phyloP scores from a whole-genome alignment of 1,139 yeast genomes.

The Scheffersomyces insectosa region DNA sequence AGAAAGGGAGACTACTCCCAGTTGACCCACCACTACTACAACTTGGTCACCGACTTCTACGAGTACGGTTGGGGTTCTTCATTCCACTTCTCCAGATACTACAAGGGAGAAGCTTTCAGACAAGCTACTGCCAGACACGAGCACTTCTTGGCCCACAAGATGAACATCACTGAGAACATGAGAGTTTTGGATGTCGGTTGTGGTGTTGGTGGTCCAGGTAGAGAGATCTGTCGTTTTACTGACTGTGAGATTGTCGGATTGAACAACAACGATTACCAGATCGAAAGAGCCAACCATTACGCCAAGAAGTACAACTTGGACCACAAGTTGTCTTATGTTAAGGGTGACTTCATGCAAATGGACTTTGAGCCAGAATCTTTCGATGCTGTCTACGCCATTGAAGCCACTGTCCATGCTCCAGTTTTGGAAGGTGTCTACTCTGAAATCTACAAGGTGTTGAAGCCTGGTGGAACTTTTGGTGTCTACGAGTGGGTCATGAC shows the following conservation, averaged over 20 bases:
- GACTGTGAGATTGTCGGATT: constrained; percentile 86
- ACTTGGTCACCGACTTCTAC: constrained; percentile 90
- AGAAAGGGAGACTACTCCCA: constrained; percentile 85
- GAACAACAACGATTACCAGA: constrained; percentile 96
- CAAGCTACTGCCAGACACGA: constrained; percentile 98
- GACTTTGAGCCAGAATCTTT: constrained; percentile 87
- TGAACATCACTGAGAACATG: constrained; percentile 77
- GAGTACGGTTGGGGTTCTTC: constrained; percentile 99
- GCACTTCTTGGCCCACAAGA: constrained; percentile 88
- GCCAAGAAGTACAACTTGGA: constrained; percentile 67
- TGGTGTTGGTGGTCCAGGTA: constrained; percentile 99
- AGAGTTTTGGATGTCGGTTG: constrained; percentile 97
- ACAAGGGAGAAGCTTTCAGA: constrained; percentile 87
- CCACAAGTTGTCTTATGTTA: constrained; percentile 79
- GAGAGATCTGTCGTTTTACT: constrained; percentile 91
- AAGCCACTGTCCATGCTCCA: constrained; percentile 98
- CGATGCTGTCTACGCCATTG: constrained; percentile 97
- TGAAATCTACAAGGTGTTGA: constrained; percentile 91
- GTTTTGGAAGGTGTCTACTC: constrained; percentile 93
- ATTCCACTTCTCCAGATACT: constrained; percentile 96
- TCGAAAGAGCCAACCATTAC: constrained; percentile 85
- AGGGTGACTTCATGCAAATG: constrained; percentile 99
- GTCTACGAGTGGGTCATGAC: constrained; percentile 99
- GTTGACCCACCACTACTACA: constrained; percentile 93
- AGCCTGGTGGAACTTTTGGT: constrained; percentile 97